phyloP scores from a whole-genome alignment of 257 asterid genomes.

The Orobanche coerulescens region DNA sequence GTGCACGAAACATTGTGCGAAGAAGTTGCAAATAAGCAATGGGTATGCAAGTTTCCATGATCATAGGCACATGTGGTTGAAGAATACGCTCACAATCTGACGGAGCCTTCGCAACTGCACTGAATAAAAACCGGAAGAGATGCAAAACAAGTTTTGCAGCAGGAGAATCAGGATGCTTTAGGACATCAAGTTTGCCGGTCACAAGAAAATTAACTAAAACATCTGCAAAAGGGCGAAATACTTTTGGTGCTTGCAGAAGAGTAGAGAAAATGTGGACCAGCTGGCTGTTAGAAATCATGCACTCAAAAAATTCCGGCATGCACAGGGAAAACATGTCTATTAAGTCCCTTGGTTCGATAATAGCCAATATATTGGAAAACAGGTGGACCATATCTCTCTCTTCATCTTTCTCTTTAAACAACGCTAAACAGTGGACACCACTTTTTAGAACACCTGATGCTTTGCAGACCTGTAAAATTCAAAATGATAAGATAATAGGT shows the following conservation, averaged over 20 bases:
- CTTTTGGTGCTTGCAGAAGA: conserved; percentile 91
- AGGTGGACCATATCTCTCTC: conserved; percentile 93
- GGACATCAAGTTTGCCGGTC: conserved; percentile 89
- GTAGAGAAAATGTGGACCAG: conserved; percentile 87
- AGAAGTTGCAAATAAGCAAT: conserved; percentile 92
- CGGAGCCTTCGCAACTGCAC: conserved; percentile 92
- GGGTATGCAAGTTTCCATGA: conserved; percentile 97
- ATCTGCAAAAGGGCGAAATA: conserved; percentile 95
- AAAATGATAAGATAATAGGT: conserved; percentile 27
- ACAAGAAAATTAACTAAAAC: conserved; percentile 95
- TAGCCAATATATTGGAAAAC: conserved; percentile 88
- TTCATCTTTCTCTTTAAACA: conserved; percentile 96
- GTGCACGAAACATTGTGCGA: conserved; percentile 95
- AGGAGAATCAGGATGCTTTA: conserved; percentile 96
- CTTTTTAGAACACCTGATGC: conserved; percentile 96
- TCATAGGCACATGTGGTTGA: conserved; percentile 90
- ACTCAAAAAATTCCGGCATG: conserved; percentile 95
- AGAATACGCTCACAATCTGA: conserved; percentile 95
- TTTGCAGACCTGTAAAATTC: conserved; percentile 77
- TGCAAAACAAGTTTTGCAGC: conserved; percentile 98
- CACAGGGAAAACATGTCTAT: conserved; percentile 99
- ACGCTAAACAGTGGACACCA: conserved; percentile 94
- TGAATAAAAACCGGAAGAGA: conserved; percentile 83
- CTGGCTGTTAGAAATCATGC: conserved; percentile 96
- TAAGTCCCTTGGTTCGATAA: conserved; percentile 95